phyloP scores from a whole-genome alignment of 345 rosid species.

The Acer saccharum region DNA sequence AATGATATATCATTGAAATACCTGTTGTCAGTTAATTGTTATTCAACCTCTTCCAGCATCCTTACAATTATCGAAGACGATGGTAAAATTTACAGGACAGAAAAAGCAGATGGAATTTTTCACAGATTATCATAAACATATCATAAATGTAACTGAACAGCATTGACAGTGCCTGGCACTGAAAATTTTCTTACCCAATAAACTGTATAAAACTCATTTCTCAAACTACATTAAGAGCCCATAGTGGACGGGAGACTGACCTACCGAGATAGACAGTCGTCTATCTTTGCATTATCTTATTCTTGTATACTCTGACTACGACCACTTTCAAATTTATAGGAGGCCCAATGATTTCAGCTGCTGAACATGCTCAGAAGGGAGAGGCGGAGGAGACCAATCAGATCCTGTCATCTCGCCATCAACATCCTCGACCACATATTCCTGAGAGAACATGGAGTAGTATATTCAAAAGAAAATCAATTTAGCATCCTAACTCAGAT shows the following conservation, averaged over 20 bases:
- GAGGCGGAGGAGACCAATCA: slow-evolving; percentile 89
- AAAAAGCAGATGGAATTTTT: slow-evolving; percentile 13
- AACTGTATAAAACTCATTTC: slow-evolving; percentile 1
- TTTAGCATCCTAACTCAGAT: not conserved
- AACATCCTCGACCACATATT: slow-evolving; percentile 97
- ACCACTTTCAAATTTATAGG: slow-evolving; percentile 42
- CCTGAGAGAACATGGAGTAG: slow-evolving; percentile 42
- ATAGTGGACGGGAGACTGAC: slow-evolving; percentile 21
- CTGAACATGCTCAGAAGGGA: slow-evolving; percentile 86
- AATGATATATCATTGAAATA: not conserved
- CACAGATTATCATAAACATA: slow-evolving; percentile 14
- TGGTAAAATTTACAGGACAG: slow-evolving; percentile 7
- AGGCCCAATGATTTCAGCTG: slow-evolving; percentile 94
- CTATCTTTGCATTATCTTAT: slow-evolving; percentile 25
- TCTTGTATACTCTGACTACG: slow-evolving; percentile 15
- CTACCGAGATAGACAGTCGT: slow-evolving; percentile 28
- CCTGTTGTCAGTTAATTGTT: slow-evolving; percentile 21
- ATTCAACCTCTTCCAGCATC: slow-evolving; percentile 14
- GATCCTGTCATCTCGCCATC: slow-evolving; percentile 86
- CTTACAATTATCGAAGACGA: not conserved
- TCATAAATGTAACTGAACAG: not conserved
- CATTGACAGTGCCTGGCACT: not conserved
- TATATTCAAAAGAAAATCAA: slow-evolving; percentile 5
- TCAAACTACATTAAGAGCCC: not conserved
- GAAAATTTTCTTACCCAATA: slow-evolving; percentile 10